phyloP scores from a whole-genome alignment of 2,329 filamentous ascomycete species.

The Sphaerulina musiva region DNA sequence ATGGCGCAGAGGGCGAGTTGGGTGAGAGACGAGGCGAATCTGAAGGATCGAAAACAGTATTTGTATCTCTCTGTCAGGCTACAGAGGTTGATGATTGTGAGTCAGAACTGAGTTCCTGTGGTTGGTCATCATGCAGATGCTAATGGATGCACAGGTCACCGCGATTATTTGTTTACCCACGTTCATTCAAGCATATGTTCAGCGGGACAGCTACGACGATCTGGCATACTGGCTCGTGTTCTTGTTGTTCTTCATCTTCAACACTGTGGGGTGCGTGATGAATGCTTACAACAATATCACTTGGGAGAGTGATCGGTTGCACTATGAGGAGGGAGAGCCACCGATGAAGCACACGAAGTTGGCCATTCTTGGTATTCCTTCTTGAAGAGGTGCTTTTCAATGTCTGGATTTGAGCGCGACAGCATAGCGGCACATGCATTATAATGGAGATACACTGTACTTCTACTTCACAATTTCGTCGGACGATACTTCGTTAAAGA shows the following conservation, averaged over 20 bases:
- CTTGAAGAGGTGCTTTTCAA: neutral
- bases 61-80: conserved; percentile 31
- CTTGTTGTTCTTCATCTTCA: conserved; percentile 33
- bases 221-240: conserved; percentile 33
- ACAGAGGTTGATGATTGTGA: conserved; percentile 30
- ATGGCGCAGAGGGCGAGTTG: conserved; percentile 33
- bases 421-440: neutral
- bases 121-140: too few species aligned
- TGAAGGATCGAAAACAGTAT: conserved; percentile 30
- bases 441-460: neutral
- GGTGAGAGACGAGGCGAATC: conserved; percentile 30
- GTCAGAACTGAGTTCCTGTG: conserved; percentile 1
- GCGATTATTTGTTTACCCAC: conserved; percentile 29
- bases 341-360: conserved; percentile 25
- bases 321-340: conserved; percentile 29
- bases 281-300: conserved; percentile 36
- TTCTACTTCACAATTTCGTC: neutral
- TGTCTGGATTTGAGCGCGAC: neutral
- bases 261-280: conserved; percentile 32
- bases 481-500: neutral
- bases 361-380: conserved; percentile 29
- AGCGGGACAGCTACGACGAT: conserved; percentile 24
- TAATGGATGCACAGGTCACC: conserved; percentile 24
- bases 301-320: conserved; percentile 28
- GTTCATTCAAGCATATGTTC: conserved; percentile 32